Base-by-base conservation (phyloP, 169 alveolate species). In the Cryptosporidium andersoni region DNA sequence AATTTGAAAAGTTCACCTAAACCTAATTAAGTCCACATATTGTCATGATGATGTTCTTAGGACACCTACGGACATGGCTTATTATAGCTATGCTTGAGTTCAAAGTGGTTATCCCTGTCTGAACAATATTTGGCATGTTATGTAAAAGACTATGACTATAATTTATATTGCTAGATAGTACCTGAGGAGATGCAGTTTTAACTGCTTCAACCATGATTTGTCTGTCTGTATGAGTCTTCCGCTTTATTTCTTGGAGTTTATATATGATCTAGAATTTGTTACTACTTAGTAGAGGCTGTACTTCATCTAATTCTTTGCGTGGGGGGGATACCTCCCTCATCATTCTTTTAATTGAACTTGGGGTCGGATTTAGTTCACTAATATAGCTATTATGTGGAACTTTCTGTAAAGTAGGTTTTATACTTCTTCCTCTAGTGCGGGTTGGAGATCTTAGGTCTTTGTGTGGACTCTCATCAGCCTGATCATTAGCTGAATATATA, bases 21-120 rank as follows among this genome's bases (percentile, higher is more conserved):
- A 25, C 25, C 0, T 25, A 25, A 25, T 25, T 25, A 25, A 25
- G 25, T 25, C 48, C 40, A 12, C 39, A 56, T 58, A 49, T 66
- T 52, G 81, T 66, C 39, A 74, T 74, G 85, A 74, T 74, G 85
- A 74, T 48, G 14, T 25, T 47, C 66, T 74, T 74, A 74, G 85
- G 85, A 74, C 85, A 74, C 85, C 85, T 74, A 74, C 85, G 42
- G 43, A 74, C 85, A 74, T 74, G 74, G 60, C 42, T 3, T 67
- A 64, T 40, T 56, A 68, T 25, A 25, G 25, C 25, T 25, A 74
- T 74, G 85, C 74, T 74, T 74, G 85, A 60, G 85, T 74, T 58
- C 36, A 25, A 36, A 45, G 1, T 3, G 25, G 85, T 74, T 74
- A 74, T 74, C 85, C 85, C 85, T 74, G 85, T 74, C 85, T 74